Base-by-base conservation (phyloP, 768 basidiomycete species). In the Lactifluus echinatus region DNA sequence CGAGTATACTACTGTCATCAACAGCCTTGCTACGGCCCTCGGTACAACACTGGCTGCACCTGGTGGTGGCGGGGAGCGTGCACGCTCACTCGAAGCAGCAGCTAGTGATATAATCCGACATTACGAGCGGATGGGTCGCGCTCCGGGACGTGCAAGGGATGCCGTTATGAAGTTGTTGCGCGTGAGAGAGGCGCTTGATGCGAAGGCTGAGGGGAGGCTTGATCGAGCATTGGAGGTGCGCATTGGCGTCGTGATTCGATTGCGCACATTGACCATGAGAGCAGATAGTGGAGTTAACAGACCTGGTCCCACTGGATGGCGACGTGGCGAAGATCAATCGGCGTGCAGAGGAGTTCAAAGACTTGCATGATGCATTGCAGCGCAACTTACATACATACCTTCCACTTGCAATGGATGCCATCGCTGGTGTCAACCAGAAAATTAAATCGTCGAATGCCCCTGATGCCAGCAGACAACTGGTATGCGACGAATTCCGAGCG, bases 331-430 rank as follows among this genome's bases (percentile, higher is more conserved):
- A 86, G 68, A 92, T 91, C 65, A 92, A 89, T 33, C 80, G 85
- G 39, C 79, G 85, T 43, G 89, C 92, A 15, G 91, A 95, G 67
- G 88, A 93, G 64, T 94, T 97, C 74, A 85, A 85, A 67, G 83
- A 91, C 52, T 71, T 87, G 17, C 87, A 95, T 55, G 90, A 95
- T 63, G 79, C 89, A 2, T 74, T 96, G 65, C 89, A 93, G 65
- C 82, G 88, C 62, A 97, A 95, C 73, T 71, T 98, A 69, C 91
- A 92, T 65, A 80, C 82, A 2, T 89, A 96, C 69, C 78, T 98
- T 48, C 81, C 89, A 33, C 79, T 93, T 37, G 87, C 91, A 21
- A 99, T 98, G 96, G 92, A 93, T 66, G 82, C 86, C 28, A 81
- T 98, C 26, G 86, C 88, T 48, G 83, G 79, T 14, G 80, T 94